Evolutionary conservation across 805 yeast genomes (phyloP).

Genomic region (Metschnikowia matae): DNA sequence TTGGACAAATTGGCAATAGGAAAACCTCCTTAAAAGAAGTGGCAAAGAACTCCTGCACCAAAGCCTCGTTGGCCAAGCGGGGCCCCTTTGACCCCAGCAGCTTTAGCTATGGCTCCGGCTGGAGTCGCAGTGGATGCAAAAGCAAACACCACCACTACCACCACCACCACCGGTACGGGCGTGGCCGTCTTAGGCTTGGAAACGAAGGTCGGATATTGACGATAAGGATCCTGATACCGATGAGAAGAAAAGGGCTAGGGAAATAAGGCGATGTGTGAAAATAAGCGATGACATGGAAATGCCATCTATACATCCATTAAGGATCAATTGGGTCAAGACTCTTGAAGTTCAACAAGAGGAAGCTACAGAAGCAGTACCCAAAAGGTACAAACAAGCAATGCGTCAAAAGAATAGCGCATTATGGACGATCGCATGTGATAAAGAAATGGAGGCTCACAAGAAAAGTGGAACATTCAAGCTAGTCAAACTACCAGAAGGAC

Average conservation of each 20-base stretch:
- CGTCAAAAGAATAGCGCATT: too few species aligned
- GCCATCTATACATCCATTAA: too few species aligned
- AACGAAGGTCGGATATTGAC: constrained; percentile 70
- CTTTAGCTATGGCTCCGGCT: constrained; percentile 56
- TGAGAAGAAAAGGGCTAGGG: too few species aligned
- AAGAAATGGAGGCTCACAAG: not conserved
- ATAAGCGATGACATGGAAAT: too few species aligned
- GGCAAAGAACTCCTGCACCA: constrained; percentile 60
- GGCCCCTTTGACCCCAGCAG: constrained; percentile 78
- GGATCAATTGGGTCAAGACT: too few species aligned
- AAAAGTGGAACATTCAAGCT: not conserved
- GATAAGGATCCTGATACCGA: too few species aligned
- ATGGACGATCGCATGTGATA: not conserved
- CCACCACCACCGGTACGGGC: constrained; percentile 76
- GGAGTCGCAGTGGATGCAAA: constrained; percentile 69
- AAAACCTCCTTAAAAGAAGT: constrained; percentile 57
- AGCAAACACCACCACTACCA: constrained; percentile 81
- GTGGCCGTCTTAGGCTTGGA: constrained; percentile 90
- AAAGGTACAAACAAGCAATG: too few species aligned
- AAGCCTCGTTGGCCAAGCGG: constrained; percentile 79
- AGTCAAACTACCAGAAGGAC: not conserved
- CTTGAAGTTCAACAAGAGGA: too few species aligned
- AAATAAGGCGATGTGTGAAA: too few species aligned
- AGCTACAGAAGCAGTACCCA: too few species aligned
- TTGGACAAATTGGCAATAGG: constrained; percentile 49